phyloP scores from a whole-genome alignment of 331 rosid genomes.

The Prunus yedoensis region DNA sequence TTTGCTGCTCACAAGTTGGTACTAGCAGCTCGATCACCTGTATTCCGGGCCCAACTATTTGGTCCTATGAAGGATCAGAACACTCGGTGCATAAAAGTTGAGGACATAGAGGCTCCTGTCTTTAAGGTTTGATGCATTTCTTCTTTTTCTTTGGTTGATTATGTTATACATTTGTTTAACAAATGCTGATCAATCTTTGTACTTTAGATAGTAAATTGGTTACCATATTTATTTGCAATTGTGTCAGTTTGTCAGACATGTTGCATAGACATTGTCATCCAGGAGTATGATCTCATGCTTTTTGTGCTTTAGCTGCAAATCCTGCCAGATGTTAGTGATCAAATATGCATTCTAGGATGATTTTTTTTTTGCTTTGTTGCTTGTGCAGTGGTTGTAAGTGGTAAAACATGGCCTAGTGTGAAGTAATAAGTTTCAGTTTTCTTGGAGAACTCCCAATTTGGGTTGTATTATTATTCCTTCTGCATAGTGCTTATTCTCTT shows the following conservation, averaged over 20 bases:
- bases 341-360: not conserved
- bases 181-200: not conserved
- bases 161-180: not conserved
- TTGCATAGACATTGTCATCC: not conserved
- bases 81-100: slow-evolving; percentile 57
- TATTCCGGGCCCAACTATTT: slow-evolving; percentile 79
- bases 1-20: slow-evolving; percentile 75
- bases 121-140: slow-evolving; percentile 57
- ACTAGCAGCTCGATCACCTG: slow-evolving; percentile 89
- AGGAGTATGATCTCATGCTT: not conserved
- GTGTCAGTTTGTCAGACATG: not conserved
- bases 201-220: not conserved
- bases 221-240: not conserved
- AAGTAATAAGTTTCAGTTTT: no score
- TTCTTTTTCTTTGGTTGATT: not conserved
- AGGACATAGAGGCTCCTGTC: slow-evolving; percentile 82
- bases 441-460: no score
- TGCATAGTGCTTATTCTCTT: no score
- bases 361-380: not conserved
- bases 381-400: not conserved
- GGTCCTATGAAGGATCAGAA: slow-evolving; percentile 92
- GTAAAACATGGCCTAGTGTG: not conserved
- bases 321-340: not conserved
- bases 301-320: slow-evolving; percentile 1
- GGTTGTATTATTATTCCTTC: no score